phyloP scores from a whole-genome alignment of 148 eudicot species.

The Arbutus unedo region DNA sequence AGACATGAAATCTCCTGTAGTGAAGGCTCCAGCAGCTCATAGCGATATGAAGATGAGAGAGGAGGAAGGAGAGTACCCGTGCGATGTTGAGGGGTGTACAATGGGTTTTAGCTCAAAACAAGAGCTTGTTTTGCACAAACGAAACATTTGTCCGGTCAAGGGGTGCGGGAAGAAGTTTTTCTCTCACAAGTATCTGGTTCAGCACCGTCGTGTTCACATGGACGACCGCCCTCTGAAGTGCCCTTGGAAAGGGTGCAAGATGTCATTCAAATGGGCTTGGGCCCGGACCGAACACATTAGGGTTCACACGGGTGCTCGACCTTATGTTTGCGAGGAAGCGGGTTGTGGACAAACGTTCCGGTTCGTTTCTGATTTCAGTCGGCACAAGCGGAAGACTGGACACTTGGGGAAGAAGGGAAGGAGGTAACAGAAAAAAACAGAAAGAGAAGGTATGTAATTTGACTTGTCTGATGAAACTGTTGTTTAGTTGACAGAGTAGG shows the following conservation, averaged over 20 bases:
- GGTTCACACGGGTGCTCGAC: slow-evolving; percentile 95
- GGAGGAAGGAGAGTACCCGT: slow-evolving; percentile 49
- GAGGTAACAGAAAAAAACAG: slow-evolving; percentile 16
- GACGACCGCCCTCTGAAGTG: slow-evolving; percentile 94
- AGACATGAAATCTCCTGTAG: slow-evolving; percentile 33
- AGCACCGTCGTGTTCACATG: slow-evolving; percentile 86
- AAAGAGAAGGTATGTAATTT: slow-evolving; percentile 18
- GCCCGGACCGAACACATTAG: slow-evolving; percentile 95
- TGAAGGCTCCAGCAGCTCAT: slow-evolving; percentile 21
- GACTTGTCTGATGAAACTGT: slow-evolving; percentile 29
- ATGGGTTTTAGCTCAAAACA: slow-evolving; percentile 78
- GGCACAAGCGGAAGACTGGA: slow-evolving; percentile 98
- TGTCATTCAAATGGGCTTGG: slow-evolving; percentile 99
- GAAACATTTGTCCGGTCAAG: slow-evolving; percentile 78
- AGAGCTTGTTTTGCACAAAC: slow-evolving; percentile 62
- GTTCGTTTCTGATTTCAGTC: slow-evolving; percentile 96
- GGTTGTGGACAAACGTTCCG: slow-evolving; percentile 96
- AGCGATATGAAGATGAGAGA: slow-evolving; percentile 22
- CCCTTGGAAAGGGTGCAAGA: slow-evolving; percentile 97
- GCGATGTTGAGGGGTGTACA: slow-evolving; percentile 83
- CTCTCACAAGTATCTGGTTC: slow-evolving; percentile 92
- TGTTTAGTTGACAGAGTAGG: slow-evolving; percentile 30
- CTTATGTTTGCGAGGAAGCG: slow-evolving; percentile 66
- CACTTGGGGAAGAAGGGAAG: slow-evolving; percentile 65
- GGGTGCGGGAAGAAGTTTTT: slow-evolving; percentile 93